Conservation (phyloP, 805 yeast species). For the Cyberlindnera euphorbiae region DNA sequence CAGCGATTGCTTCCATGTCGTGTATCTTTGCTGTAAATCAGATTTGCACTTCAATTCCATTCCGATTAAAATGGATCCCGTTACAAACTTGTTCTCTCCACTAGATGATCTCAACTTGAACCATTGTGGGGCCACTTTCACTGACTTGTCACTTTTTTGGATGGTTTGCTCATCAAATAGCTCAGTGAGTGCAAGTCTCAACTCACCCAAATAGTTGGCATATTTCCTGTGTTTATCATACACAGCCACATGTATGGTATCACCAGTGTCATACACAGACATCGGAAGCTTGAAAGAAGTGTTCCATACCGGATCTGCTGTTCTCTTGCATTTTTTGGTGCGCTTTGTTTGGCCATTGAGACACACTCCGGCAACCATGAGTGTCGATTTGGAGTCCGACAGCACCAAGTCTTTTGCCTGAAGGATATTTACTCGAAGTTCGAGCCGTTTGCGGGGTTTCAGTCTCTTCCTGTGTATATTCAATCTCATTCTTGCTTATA, state of each 20-base stretch:
- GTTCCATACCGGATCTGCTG: slow-evolving; percentile 25
- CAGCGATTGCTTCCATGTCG: slow-evolving; percentile 16
- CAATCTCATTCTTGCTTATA: not conserved
- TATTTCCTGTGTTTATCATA: slow-evolving; percentile 26
- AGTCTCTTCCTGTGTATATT: slow-evolving; percentile 9
- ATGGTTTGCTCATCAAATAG: slow-evolving; percentile 11
- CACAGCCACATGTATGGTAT: slow-evolving; percentile 21
- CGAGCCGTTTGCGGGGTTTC: slow-evolving; percentile 11
- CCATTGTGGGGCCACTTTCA: slow-evolving; percentile 34
- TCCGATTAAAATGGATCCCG: slow-evolving; percentile 43
- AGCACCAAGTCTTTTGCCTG: slow-evolving; percentile 23
- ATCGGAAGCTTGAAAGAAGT: slow-evolving; percentile 15
- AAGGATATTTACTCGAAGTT: slow-evolving; percentile 16
- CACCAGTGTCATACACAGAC: slow-evolving; percentile 5
- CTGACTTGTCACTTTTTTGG: slow-evolving; percentile 3
- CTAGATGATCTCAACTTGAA: slow-evolving; percentile 38
- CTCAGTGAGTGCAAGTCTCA: slow-evolving; percentile 21
- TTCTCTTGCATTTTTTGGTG: slow-evolving; percentile 18
- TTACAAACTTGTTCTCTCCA: slow-evolving; percentile 37
- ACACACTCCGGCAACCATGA: slow-evolving; percentile 23
- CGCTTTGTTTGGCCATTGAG: slow-evolving; percentile 21
- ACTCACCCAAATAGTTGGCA: slow-evolving; percentile 25
- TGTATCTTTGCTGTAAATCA: slow-evolving; percentile 16
- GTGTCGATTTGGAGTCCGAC: slow-evolving; percentile 12
- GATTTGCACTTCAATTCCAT: slow-evolving; percentile 32